These are phyloP conservation scores for Cymodocea nodosa DNA, from an alignment of 116 monocot genomes.

Conservation along the genomic window DNA sequence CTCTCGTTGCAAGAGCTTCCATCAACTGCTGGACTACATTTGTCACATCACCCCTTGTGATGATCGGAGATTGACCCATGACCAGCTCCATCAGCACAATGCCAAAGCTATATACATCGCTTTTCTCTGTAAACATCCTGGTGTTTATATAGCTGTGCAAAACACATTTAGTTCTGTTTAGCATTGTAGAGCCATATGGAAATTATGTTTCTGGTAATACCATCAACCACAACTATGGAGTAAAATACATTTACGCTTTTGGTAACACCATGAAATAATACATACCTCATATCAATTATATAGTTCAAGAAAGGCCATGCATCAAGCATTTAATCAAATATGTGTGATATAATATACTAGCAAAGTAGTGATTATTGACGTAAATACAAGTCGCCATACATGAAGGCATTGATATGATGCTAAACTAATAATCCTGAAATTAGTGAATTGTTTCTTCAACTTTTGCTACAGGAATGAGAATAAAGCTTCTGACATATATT, in stretches of 20 bases:
- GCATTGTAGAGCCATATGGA: neutral
- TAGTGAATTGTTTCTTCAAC: no score
- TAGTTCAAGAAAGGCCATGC: neutral
- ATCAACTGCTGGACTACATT: no score
- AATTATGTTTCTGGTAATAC: neutral
- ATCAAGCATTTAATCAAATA: no score
- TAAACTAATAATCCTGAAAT: no score
- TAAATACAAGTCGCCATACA: no score
- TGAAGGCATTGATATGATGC: no score
- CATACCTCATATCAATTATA: neutral
- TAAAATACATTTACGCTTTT: neutral
- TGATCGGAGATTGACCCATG: neutral
- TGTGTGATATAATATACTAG: no score
- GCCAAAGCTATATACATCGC: slow-evolving; percentile 3
- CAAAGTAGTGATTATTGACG: no score
- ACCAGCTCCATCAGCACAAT: slow-evolving; percentile 6
- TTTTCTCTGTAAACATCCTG: neutral
- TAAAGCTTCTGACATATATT: no score
- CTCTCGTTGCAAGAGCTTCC: no score
- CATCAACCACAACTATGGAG: no score
- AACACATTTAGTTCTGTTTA: neutral
- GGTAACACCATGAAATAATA: neutral
- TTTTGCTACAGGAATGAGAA: no score
- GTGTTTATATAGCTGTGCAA: neutral
- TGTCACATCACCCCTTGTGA: neutral